Conservation (phyloP, 352 stramenopile species). For the Nannochloropsis limnetica region DNA sequence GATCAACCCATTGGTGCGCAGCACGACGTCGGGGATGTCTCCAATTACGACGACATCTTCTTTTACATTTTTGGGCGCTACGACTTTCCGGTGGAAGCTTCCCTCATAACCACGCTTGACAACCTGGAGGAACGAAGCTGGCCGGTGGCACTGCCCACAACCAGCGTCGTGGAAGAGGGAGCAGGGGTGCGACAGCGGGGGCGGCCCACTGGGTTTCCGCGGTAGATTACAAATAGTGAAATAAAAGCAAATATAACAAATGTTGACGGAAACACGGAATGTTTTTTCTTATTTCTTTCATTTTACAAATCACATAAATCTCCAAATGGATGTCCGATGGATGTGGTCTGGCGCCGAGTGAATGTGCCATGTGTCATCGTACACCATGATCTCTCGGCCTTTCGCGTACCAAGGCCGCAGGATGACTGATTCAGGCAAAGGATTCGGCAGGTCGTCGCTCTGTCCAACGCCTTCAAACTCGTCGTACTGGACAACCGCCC, state of each 20-base stretch:
- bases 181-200: background rate
- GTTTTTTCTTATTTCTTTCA: background rate
- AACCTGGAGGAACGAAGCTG: constrained; percentile 5
- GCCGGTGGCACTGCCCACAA: background rate
- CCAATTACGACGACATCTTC: constrained; percentile 20
- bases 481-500: constrained; percentile 8
- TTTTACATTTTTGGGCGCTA: constrained; percentile 20
- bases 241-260: background rate
- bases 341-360: constrained; percentile 32
- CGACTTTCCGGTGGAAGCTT: constrained; percentile 6
- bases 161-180: background rate
- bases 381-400: constrained; percentile 14
- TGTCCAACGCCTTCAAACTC: constrained; percentile 10
- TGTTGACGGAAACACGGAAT: background rate
- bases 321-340: background rate
- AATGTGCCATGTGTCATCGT: constrained; percentile 19
- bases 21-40: background rate
- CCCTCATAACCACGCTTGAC: background rate
- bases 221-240: background rate
- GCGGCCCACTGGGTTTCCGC: background rate
- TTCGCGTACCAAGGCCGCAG: constrained; percentile 15
- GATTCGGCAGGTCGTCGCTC: background rate
- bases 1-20: background rate
- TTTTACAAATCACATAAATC: background rate
- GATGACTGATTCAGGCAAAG: constrained; percentile 18